Conservation (phyloP, 768 basidiomycete species). For the Suillus variegatus region DNA sequence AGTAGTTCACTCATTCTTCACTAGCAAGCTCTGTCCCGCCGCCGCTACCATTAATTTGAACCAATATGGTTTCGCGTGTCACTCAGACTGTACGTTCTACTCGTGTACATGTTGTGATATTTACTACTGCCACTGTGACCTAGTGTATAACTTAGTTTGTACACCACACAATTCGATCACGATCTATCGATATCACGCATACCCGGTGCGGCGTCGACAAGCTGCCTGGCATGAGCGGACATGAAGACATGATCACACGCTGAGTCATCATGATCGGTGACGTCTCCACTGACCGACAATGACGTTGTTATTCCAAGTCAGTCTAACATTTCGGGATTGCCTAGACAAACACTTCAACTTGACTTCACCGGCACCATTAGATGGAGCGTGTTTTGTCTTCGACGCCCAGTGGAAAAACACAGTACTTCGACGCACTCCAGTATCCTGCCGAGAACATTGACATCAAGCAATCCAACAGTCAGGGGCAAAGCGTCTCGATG, state of each 20-base stretch:
- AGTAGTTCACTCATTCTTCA: not conserved
- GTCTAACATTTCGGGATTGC: not conserved
- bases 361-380: too few relatives aligned
- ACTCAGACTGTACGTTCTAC: not conserved
- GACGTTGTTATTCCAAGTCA: not conserved
- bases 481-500: not conserved
- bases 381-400: constrained; percentile 8
- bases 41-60: not conserved
- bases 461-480: not conserved
- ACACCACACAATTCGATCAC: too few relatives aligned
- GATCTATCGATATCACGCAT: not conserved
- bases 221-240: not conserved
- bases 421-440: constrained; percentile 49
- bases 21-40: not conserved
- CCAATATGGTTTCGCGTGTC: not conserved
- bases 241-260: not conserved
- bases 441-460: not conserved
- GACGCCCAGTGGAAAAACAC: constrained; percentile 34
- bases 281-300: not conserved
- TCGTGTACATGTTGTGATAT: not conserved
- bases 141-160: too few relatives aligned
- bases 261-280: constrained; percentile 1
- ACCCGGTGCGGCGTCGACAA: not conserved
- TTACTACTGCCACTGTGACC: not conserved
- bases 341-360: not conserved